A percentile compares a stretch with the other conserved stretches of the same genome.
Evolutionary conservation across 164 flowering plant genomes (phyloP).

Genomic region (Paratinospora sagittata): DNA sequence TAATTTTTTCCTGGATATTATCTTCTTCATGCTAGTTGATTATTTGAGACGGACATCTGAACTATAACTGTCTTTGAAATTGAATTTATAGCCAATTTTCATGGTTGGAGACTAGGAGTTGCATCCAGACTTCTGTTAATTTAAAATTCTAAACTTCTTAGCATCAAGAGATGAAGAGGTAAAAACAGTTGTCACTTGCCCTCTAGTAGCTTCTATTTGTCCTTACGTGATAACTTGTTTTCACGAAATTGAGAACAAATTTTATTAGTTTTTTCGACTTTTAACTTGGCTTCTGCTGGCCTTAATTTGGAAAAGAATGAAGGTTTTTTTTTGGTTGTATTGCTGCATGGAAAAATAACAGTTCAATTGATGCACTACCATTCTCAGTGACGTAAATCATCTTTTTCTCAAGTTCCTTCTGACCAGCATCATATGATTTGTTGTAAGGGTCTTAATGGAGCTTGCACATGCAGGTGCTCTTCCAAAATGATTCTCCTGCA

Average conservation of each 20-base stretch:
- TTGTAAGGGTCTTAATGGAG: constrained; percentile 2
- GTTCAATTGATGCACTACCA: neutral
- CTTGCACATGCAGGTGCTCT: constrained; percentile 65
- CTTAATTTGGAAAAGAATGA: too few species aligned
- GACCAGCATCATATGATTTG: neutral
- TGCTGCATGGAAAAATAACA: neutral
- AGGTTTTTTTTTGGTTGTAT: too few species aligned
- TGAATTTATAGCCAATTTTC: neutral
- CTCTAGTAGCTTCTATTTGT: neutral
- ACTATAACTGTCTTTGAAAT: neutral
- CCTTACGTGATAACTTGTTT: neutral
- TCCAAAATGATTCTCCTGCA: constrained; percentile 98
- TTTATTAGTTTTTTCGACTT: neutral
- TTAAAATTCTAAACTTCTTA: too few species aligned
- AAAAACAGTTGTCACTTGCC: too few species aligned
- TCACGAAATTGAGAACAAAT: neutral
- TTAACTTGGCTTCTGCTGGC: neutral
- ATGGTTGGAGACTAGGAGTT: neutral
- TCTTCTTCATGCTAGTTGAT: neutral
- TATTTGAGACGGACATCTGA: neutral
- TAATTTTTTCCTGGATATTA: neutral
- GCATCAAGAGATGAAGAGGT: too few species aligned
- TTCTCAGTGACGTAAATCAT: neutral
- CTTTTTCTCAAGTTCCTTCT: constrained; percentile 1
- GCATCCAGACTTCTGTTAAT: neutral